phyloP scores from a whole-genome alignment of 768 basidiomycete species.

The Naganishia randhawae region DNA sequence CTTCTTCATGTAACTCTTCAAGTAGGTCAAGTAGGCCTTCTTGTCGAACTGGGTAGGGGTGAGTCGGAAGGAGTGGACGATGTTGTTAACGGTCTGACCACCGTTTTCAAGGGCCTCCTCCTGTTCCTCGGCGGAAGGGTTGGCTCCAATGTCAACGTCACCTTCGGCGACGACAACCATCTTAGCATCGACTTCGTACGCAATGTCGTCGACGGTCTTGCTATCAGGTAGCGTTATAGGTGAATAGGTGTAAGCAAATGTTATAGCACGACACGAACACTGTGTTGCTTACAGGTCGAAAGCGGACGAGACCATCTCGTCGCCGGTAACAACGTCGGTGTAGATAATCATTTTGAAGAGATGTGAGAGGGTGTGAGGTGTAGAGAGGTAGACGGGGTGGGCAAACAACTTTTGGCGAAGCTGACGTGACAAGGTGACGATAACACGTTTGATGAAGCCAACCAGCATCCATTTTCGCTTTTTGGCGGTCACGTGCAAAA shows the following conservation, averaged over 20 bases:
- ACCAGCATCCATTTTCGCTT: neutral
- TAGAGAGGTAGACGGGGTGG: constrained; percentile 16
- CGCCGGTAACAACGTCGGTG: constrained; percentile 60
- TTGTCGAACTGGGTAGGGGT: constrained; percentile 79
- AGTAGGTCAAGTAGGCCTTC: constrained; percentile 72
- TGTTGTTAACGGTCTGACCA: constrained; percentile 74
- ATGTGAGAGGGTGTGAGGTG: neutral
- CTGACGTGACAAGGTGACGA: neutral
- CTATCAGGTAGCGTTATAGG: constrained; percentile 51
- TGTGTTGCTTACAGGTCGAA: constrained; percentile 66
- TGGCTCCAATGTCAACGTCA: constrained; percentile 89
- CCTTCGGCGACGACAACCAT: constrained; percentile 68
- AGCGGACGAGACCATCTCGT: constrained; percentile 94
- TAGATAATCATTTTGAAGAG: constrained; percentile 49
- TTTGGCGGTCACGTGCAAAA: constrained; percentile 1
- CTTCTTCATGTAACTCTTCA: constrained; percentile 96
- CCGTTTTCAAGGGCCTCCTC: constrained; percentile 79
- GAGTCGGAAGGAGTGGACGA: constrained; percentile 87
- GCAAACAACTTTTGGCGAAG: neutral
- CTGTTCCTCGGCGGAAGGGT: constrained; percentile 83
- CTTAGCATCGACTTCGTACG: constrained; percentile 80
- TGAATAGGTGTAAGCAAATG: constrained; percentile 9
- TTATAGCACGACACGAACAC: neutral
- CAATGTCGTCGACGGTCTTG: constrained; percentile 71
- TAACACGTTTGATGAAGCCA: neutral